A percentile compares a stretch with the other conserved stretches of the same genome.
These are phyloP conservation scores for Paramecium sonneborni DNA, from an alignment of 73 alveolate genomes.

Conservation along the genomic window DNA sequence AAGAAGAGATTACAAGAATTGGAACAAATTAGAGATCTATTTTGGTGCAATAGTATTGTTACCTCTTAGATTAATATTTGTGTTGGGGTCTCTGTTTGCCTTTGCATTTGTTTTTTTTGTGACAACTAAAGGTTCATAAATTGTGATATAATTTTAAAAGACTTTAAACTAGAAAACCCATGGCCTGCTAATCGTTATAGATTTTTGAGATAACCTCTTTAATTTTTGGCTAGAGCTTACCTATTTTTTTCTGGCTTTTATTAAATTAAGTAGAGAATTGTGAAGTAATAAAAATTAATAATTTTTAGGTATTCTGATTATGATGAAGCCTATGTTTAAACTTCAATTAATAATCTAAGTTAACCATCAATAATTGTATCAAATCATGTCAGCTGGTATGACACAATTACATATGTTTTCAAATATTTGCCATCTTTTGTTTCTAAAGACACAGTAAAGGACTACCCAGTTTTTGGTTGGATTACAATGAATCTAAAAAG, in stretches of 20 bases:
- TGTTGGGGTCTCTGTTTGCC: background rate
- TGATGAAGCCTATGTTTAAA: constrained; percentile 45
- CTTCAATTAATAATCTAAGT: background rate
- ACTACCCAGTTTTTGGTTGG: constrained; percentile 58
- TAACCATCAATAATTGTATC: constrained; percentile 61
- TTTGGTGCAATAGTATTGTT: constrained; percentile 54
- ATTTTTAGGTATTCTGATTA: constrained; percentile 50
- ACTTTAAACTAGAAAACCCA: constrained; percentile 32
- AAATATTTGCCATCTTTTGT: constrained; percentile 60
- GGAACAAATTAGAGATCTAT: constrained; percentile 62
- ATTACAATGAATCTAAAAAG: constrained; percentile 55
- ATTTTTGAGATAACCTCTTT: background rate
- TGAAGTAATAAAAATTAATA: background rate
- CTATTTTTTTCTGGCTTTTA: constrained; percentile 58
- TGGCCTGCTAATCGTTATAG: constrained; percentile 15
- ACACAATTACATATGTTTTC: constrained; percentile 50
- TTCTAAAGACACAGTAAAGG: constrained; percentile 51
- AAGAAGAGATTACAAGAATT: constrained; percentile 13
- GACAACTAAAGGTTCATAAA: constrained; percentile 36
- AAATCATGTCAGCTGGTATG: constrained; percentile 66
- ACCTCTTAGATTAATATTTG: constrained; percentile 41
- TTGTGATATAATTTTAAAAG: constrained; percentile 26
- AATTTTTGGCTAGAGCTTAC: constrained; percentile 51
- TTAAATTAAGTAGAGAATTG: constrained; percentile 21
- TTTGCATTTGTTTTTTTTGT: constrained; percentile 26